Base-by-base conservation (phyloP, 2,329 filamentous ascomycete genomes). In the Alternaria brassicae region DNA sequence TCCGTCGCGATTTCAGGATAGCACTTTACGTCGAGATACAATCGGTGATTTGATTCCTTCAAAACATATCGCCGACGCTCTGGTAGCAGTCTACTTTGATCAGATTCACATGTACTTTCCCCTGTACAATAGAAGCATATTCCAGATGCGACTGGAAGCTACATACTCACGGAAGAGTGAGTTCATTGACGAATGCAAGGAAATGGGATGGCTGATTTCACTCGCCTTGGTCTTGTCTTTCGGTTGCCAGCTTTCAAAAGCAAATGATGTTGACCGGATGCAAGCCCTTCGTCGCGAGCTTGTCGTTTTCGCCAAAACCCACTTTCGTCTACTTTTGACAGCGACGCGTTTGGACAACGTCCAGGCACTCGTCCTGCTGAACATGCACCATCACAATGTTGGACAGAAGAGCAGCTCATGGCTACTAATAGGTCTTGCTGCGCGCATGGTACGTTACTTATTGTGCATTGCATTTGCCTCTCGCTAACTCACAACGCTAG, bases 371-470 rank as follows among this genome's bases (percentile, higher is more conserved):
- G 73, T 81, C 53, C 71, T 81, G 5, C 72, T 81, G 10, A 77
- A 79, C 21, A 52, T 81, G 12, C 78, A 81, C 58, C 75, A 80
- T 56, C 77, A 81, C 55, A 78, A 77, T 34, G 74, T 74, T 25
- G 80, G 79, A 12, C 79, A 81, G 57, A 72, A 78, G 27, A 81
- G 78, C 32, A 77, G 73, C 50, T 75, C 78, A 1, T 81, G 78
- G 73, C 72, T 79, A 49, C 69, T 80, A 3, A 73, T 81, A 9
- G 79, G 79, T 3, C 74, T 76, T 32, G 79, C 77, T 8, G 78
- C 78, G 12, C 75, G 79, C 13, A 78, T 81, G 73, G 71, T 70
- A 42, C 25, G 64, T 67, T 25, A 2, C 21, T 8, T 10, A 9
- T 10, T 37, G 10, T 7, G 10, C 3, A 42, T 7, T 3, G 12